A percentile compares a stretch with the other conserved stretches of the same genome.
These are phyloP conservation scores for Cinchona pubescens DNA, from an alignment of 257 asterid genomes.

Conservation along the genomic window DNA sequence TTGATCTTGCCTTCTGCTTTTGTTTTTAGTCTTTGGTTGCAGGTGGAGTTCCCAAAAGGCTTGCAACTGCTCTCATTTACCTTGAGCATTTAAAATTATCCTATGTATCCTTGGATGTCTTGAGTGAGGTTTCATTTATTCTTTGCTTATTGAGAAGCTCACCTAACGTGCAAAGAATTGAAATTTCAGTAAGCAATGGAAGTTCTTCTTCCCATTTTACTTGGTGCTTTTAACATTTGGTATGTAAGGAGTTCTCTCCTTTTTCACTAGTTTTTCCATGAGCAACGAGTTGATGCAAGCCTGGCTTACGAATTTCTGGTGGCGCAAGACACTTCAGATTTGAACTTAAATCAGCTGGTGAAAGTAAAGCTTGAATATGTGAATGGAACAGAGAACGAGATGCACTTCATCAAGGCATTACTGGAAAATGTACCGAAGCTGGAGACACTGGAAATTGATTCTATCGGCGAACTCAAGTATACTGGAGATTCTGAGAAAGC, in stretches of 20 bases:
- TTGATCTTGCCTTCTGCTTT: neutral
- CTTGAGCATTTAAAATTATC: constrained; percentile 13
- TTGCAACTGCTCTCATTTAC: neutral
- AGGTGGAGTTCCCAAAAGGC: constrained; percentile 14
- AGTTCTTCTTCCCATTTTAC: neutral
- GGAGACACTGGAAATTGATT: neutral
- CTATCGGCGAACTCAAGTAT: too few relatives aligned
- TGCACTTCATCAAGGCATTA: constrained; percentile 10
- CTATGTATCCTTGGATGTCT: constrained; percentile 8
- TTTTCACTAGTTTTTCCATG: neutral
- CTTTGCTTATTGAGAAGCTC: constrained; percentile 26
- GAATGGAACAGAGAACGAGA: constrained; percentile 1
- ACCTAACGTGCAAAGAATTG: constrained; percentile 14
- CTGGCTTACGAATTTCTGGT: neutral
- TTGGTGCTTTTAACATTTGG: neutral
- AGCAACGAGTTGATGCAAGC: neutral
- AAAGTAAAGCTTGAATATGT: constrained; percentile 6
- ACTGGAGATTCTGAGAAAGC: too few relatives aligned
- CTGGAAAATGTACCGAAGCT: constrained; percentile 9
- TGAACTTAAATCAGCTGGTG: constrained; percentile 2
- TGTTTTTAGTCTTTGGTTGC: constrained; percentile 10
- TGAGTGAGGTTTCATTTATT: constrained; percentile 1
- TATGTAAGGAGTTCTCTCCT: neutral
- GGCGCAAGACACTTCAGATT: constrained; percentile 9
- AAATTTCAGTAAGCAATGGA: constrained; percentile 8